These are phyloP conservation scores for Diaporthe australafricana DNA, from an alignment of 2,329 filamentous ascomycete genomes.

Conservation along the genomic window DNA sequence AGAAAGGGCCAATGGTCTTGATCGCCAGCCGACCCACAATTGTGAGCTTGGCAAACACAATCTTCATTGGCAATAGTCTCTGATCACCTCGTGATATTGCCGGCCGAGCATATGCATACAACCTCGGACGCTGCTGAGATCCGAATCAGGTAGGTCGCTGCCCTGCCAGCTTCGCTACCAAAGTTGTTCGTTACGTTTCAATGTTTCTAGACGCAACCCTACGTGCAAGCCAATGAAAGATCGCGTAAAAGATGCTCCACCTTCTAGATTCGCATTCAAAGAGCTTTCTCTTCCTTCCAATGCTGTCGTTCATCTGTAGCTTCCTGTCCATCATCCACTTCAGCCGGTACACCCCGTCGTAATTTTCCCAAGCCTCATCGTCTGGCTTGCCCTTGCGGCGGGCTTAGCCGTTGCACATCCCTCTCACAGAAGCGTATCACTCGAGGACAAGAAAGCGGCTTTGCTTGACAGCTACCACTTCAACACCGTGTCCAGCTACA, in stretches of 20 bases:
- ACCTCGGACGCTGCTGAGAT: background rate
- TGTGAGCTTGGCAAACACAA: background rate
- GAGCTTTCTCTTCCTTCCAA: background rate
- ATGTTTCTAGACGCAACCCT: background rate
- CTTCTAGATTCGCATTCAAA: too few relatives aligned
- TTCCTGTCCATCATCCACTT: background rate
- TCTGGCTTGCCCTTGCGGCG: background rate
- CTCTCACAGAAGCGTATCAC: too few relatives aligned
- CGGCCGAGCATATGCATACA: background rate
- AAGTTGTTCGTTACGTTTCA: background rate
- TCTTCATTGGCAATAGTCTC: too few relatives aligned
- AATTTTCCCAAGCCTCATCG: background rate
- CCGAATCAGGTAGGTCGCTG: conserved; percentile 4
- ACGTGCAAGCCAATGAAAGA: background rate
- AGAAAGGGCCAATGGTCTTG: background rate
- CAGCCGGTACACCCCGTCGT: background rate
- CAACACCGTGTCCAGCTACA: background rate
- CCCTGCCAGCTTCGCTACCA: background rate
- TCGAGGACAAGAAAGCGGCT: background rate
- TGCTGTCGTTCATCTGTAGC: too few relatives aligned
- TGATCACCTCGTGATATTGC: background rate
- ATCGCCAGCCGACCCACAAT: background rate
- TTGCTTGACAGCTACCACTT: background rate
- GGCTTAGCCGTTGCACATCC: background rate
- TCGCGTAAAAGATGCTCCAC: background rate